Conservation (phyloP, 2,329 filamentous ascomycete genomes). For the Clarireedia paspali region DNA sequence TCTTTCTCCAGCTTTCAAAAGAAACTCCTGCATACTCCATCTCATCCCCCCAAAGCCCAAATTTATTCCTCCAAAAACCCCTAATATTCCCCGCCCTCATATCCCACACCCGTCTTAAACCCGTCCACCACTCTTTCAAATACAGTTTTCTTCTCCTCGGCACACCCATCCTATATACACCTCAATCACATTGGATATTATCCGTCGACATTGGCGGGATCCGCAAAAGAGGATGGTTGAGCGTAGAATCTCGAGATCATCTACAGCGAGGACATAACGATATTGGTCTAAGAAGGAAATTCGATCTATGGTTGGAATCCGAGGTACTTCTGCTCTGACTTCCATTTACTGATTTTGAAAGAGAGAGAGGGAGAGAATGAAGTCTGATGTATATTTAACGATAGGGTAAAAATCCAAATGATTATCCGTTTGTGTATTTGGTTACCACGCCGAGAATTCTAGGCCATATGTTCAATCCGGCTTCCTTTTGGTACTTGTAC, state of each 20-base stretch:
- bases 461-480: slow-evolving; percentile 66
- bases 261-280: slow-evolving; percentile 45
- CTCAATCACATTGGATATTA: slow-evolving; percentile 46
- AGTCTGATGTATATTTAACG: slow-evolving; percentile 12
- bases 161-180: slow-evolving; percentile 55
- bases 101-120: slow-evolving; percentile 55
- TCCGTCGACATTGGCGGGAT: slow-evolving; percentile 35
- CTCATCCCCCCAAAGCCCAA: no score
- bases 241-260: slow-evolving; percentile 26
- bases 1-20: no score
- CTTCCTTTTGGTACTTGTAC: slow-evolving; percentile 76
- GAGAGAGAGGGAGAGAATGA: not conserved
- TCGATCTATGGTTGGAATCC: slow-evolving; percentile 50
- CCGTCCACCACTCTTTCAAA: slow-evolving; percentile 57
- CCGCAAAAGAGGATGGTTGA: slow-evolving; percentile 49
- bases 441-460: slow-evolving; percentile 62
- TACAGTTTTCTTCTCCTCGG: slow-evolving; percentile 66
- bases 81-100: no score
- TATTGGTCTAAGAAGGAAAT: slow-evolving; percentile 51
- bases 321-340: slow-evolving; percentile 35
- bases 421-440: slow-evolving; percentile 62
- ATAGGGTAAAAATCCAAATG: slow-evolving; percentile 48
- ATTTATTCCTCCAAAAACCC: no score
- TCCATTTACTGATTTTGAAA: no score
- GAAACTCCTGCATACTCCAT: no score